Evolutionary conservation across 2,329 filamentous ascomycete genomes (phyloP).

Genomic region (Dactylellina parvicollis): DNA sequence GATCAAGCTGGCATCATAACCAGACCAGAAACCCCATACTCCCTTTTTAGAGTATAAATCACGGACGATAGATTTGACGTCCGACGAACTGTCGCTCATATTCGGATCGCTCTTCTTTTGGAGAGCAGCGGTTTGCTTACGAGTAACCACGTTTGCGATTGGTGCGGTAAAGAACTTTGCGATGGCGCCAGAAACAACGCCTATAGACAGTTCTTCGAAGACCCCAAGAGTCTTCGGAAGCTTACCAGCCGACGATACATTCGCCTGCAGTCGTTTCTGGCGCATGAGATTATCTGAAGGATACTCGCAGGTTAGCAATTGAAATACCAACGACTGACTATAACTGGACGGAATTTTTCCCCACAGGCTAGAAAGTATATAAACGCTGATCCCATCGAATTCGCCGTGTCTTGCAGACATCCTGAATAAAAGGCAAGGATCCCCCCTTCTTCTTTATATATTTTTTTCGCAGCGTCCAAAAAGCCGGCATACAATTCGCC

Average conservation of each 20-base stretch:
- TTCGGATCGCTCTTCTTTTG: not conserved
- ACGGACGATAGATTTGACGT: constrained; percentile 67
- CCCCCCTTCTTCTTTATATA: constrained; percentile 74
- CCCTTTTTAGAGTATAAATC: constrained; percentile 77
- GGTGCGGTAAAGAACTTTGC: constrained; percentile 81
- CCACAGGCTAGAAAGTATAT: constrained; percentile 58
- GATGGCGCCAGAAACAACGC: constrained; percentile 77
- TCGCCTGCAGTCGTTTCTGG: constrained; percentile 61
- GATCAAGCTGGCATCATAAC: constrained; percentile 81
- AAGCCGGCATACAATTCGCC: constrained; percentile 71
- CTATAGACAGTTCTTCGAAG: constrained; percentile 77
- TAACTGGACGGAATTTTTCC: constrained; percentile 6
- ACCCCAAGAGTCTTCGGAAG: constrained; percentile 66
- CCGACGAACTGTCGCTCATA: constrained; percentile 61
- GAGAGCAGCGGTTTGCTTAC: constrained; percentile 74
- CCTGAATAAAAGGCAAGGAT: constrained; percentile 75
- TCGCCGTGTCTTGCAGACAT: constrained; percentile 71
- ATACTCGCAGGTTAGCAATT: not conserved
- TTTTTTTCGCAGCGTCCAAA: constrained; percentile 75
- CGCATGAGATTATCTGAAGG: constrained; percentile 69
- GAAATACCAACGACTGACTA: not conserved
- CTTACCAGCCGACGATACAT: constrained; percentile 57
- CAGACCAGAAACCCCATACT: constrained; percentile 81
- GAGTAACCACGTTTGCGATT: constrained; percentile 80
- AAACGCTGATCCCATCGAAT: constrained; percentile 66